These are phyloP conservation scores for Metarhizium anisopliae DNA, from an alignment of 2,329 filamentous ascomycete genomes.

Conservation along the genomic window DNA sequence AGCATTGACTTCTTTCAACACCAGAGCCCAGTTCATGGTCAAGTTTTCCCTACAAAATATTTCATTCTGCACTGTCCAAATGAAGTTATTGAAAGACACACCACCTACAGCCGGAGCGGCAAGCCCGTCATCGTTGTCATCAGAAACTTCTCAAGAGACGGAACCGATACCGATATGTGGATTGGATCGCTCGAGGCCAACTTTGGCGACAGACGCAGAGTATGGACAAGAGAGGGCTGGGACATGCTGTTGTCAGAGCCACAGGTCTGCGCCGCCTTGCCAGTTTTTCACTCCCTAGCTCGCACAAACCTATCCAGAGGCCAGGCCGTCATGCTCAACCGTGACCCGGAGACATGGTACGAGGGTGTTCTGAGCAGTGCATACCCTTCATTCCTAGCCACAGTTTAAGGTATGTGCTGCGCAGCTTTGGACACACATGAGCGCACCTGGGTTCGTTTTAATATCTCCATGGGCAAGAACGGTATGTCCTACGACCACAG, in stretches of 20 bases:
- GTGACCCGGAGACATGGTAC: slow-evolving; percentile 31
- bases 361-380: slow-evolving; percentile 18
- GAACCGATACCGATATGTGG: slow-evolving; percentile 18
- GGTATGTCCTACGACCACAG: slow-evolving; percentile 21
- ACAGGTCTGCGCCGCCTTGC: slow-evolving; percentile 46
- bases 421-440: slow-evolving; percentile 17
- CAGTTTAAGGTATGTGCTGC: slow-evolving; percentile 17
- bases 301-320: slow-evolving; percentile 24
- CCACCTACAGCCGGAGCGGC: no score
- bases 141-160: neutral
- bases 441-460: slow-evolving; percentile 18
- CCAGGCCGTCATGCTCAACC: slow-evolving; percentile 29
- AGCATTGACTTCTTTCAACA: no score
- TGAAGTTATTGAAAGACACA: no score
- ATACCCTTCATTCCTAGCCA: slow-evolving; percentile 9
- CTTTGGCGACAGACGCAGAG: slow-evolving; percentile 18
- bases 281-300: slow-evolving; percentile 38
- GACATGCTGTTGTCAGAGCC: slow-evolving; percentile 35
- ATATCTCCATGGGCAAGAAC: slow-evolving; percentile 15
- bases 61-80: no score
- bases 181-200: slow-evolving; percentile 23
- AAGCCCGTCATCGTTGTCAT: no score
- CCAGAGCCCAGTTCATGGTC: no score
- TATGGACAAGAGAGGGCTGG: slow-evolving; percentile 30
- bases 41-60: no score